Base-by-base conservation (phyloP, 2,329 filamentous ascomycete genomes). In the Uncinocarpus reesii region DNA sequence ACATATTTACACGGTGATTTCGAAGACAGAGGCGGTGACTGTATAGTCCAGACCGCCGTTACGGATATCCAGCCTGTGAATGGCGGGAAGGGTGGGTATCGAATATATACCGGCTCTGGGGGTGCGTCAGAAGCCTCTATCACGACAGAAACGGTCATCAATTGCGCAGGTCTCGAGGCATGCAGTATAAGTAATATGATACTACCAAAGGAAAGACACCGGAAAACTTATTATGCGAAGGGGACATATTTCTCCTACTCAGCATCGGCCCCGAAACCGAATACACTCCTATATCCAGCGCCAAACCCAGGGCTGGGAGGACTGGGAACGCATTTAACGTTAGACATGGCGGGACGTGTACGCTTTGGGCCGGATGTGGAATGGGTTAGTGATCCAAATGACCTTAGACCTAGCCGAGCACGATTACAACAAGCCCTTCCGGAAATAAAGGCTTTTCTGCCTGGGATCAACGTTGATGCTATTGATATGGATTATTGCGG, bases 281-380 rank as follows among this genome's bases (percentile, higher is more conserved):
- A 68, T 1, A 86, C 84, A 0, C 78, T 98, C 18, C 74, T 98
- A 43, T 98, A 96, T 61, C 92, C 92, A 0, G 88, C 84, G 0
- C 88, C 90, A 0, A 73, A 84, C 7, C 84, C 88, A 0, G 89
- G 89, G 1, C 78, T 82, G 18, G 89, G 80, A 44, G 90, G 92
- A 0, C 90, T 98, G 0, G 92, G 92, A 41, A 96, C 92, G 0
- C 92, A 98, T 65, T 72, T 98, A 15, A 98, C 92, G 1, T 76
- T 96, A 49, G 92, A 98, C 64, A 76, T 96, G 68, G 77, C 73
- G 0, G 89, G 90, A 0, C 79, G 86, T 0, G 76, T 96, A 36
- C 83, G 87, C 31, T 98, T 98, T 65, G 92, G 92, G 0, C 92
- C 92, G 0, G 92, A 98, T 61, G 84, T 95, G 11, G 87, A 96